Evolutionary conservation across 176 grass and related monocot species (phyloP), one percentile per base, ranked within the genome.

Genomic region (Lolium perenne): DNA sequence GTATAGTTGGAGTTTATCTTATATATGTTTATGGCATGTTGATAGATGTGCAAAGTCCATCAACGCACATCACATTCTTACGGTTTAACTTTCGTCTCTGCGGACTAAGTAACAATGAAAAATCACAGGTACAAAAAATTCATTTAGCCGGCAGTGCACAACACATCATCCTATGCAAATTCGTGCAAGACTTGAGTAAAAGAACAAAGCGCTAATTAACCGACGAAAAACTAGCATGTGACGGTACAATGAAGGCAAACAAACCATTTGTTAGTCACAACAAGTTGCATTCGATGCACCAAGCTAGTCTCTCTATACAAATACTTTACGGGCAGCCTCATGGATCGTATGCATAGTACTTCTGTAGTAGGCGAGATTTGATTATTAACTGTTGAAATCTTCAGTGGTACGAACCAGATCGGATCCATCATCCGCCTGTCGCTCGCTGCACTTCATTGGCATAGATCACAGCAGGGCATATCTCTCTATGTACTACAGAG

Each of bases 361-460:
- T 20, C 2, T 35, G 60, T 35, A 32, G 15, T 13, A 80, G 78
- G 43, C 22, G 41, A 38, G 50, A 66, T 65, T 65, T 74, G 21
- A 26, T 66, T 66, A 80, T n/a, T 50, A 29, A 80, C 78, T 16
- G 43, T 35, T 65, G 60, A 49, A 65, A 65, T 80, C 78, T 65
- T 50, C 15, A 50, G 49, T 9, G 32, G 61, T 80, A 80, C 60
- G 43, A 80, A 50, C 43, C 60, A 8, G 78, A 80, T 80, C 21
- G 15, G 45, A 80, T 80, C 58, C 50, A 67, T 81, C 79, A 67
- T 81, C 50, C 3, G 23, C 7, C 72, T 51, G 79, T 67, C 61
- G 15, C 46, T 8, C 10, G 23, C 25, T 32, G 25, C 67, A 81
- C 45, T 81, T 14, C 17, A 55, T 55, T 55, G 15, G 53, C 4